A percentile compares a stretch with the other conserved stretches of the same genome.
Conservation (phyloP, 2,329 filamentous ascomycete genomes). For the Ampelomyces quisqualis region DNA sequence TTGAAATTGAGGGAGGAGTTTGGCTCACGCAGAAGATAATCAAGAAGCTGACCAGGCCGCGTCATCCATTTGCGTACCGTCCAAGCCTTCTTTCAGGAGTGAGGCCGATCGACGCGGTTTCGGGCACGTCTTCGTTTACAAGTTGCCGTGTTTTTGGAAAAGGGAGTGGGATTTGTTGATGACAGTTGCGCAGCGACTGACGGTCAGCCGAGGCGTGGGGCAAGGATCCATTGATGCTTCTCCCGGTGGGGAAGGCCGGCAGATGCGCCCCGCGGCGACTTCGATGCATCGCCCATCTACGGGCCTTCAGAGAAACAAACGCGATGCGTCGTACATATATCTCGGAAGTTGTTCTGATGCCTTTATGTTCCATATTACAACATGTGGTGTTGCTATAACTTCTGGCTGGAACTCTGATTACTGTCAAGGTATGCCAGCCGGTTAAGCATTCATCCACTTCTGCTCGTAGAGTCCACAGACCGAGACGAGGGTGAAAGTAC, state of each 20-base stretch:
- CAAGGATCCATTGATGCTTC: slow-evolving; percentile 2
- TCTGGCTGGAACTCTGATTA: too few relatives aligned
- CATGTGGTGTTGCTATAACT: not conserved
- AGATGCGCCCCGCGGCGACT: slow-evolving; percentile 1
- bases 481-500: slow-evolving; percentile 10
- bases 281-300: not conserved
- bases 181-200: not conserved
- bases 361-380: not conserved
- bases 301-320: not conserved
- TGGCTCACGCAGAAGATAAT: too few relatives aligned
- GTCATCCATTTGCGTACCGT: too few relatives aligned
- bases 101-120: not conserved
- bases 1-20: too few relatives aligned
- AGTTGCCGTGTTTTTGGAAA: too few relatives aligned
- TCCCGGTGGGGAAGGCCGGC: slow-evolving; percentile 4
- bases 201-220: slow-evolving; percentile 5
- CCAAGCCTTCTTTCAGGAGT: not conserved
- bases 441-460: slow-evolving; percentile 16
- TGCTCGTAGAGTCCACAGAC: too few relatives aligned
- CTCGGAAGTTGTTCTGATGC: too few relatives aligned
- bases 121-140: too few relatives aligned
- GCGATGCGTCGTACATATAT: not conserved
- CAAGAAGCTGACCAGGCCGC: not conserved
- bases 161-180: not conserved
- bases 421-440: too few relatives aligned